These are phyloP conservation scores for Ensete ventricosum DNA, from an alignment of 176 grass and related monocot species.

Conservation along the genomic window DNA sequence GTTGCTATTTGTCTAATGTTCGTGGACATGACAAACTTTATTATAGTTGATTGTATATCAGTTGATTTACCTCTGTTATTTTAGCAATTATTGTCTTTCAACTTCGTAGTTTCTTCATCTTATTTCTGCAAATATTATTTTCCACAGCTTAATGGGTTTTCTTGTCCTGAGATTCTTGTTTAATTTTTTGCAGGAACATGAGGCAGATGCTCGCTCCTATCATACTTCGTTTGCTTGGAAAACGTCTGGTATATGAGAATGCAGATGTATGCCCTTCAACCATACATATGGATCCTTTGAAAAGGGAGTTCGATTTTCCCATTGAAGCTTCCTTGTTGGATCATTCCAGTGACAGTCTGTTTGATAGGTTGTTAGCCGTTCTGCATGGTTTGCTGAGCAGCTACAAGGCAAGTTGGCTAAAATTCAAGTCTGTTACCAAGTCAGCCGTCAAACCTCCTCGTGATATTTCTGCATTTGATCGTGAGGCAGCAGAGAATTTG, in stretches of 20 bases:
- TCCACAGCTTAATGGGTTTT: neutral
- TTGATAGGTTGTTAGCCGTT: constrained; percentile 81
- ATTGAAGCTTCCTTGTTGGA: constrained; percentile 59
- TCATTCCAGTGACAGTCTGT: constrained; percentile 68
- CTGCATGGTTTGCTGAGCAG: constrained; percentile 86
- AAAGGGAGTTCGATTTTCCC: constrained; percentile 39
- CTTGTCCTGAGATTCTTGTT: too few relatives aligned
- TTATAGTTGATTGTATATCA: too few relatives aligned
- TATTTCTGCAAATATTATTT: constrained; percentile 9
- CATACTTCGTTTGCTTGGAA: constrained; percentile 59
- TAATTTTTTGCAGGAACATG: constrained; percentile 41
- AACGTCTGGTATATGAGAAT: constrained; percentile 85
- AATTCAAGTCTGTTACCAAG: constrained; percentile 55
- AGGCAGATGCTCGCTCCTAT: constrained; percentile 77
- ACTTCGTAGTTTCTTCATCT: constrained; percentile 12
- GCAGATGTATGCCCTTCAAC: constrained; percentile 44
- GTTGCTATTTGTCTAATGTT: too few relatives aligned
- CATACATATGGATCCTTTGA: constrained; percentile 32
- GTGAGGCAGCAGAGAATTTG: constrained; percentile 55
- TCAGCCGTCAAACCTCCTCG: constrained; percentile 38
- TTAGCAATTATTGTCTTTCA: neutral
- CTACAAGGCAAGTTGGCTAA: constrained; percentile 91
- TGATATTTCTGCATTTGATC: constrained; percentile 78
- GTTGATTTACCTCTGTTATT: too few relatives aligned
- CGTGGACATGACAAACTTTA: too few relatives aligned